Evolutionary conservation across 2,329 filamentous ascomycete genomes (phyloP).

Genomic region (Fusarium incarnatum): DNA sequence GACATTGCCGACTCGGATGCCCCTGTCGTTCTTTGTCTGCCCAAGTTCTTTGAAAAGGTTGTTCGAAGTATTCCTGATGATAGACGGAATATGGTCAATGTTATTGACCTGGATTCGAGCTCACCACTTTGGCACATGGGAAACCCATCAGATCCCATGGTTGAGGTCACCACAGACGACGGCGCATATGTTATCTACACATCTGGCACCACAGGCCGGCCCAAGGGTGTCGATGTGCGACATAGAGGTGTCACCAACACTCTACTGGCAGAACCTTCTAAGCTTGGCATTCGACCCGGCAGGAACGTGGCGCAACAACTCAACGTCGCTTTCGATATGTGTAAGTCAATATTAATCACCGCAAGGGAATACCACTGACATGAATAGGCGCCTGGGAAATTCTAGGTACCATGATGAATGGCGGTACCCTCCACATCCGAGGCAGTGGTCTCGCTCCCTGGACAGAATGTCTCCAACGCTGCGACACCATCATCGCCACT

Average conservation of each 20-base stretch:
- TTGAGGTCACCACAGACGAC: slow-evolving; percentile 18
- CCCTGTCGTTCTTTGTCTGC: slow-evolving; percentile 23
- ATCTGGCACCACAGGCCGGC: slow-evolving; percentile 31
- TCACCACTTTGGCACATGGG: slow-evolving; percentile 22
- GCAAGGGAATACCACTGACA: accelerated
- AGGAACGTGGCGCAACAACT: slow-evolving; percentile 36
- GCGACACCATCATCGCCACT: slow-evolving; percentile 32
- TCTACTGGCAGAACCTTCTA: slow-evolving; percentile 29
- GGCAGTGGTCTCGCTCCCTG: slow-evolving; percentile 29
- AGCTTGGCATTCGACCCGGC: slow-evolving; percentile 21
- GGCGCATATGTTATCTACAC: slow-evolving; percentile 40
- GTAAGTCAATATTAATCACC: not conserved
- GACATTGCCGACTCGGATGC: slow-evolving; percentile 34
- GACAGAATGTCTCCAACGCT: slow-evolving; percentile 29
- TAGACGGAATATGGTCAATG: slow-evolving; percentile 11
- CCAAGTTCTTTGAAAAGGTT: slow-evolving; percentile 34
- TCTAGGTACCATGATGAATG: slow-evolving; percentile 35
- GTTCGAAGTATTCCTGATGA: slow-evolving; percentile 23
- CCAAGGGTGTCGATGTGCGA: slow-evolving; percentile 35
- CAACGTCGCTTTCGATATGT: slow-evolving; percentile 37
- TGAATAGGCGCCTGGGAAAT: slow-evolving; percentile 33
- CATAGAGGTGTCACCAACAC: slow-evolving; percentile 33
- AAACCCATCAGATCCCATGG: slow-evolving; percentile 19
- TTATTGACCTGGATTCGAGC: slow-evolving; percentile 21
- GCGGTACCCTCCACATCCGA: slow-evolving; percentile 34